These are phyloP conservation scores for Moniliophthora roreri DNA, from an alignment of 1,284 basidiomycete genomes.

Conservation along the genomic window DNA sequence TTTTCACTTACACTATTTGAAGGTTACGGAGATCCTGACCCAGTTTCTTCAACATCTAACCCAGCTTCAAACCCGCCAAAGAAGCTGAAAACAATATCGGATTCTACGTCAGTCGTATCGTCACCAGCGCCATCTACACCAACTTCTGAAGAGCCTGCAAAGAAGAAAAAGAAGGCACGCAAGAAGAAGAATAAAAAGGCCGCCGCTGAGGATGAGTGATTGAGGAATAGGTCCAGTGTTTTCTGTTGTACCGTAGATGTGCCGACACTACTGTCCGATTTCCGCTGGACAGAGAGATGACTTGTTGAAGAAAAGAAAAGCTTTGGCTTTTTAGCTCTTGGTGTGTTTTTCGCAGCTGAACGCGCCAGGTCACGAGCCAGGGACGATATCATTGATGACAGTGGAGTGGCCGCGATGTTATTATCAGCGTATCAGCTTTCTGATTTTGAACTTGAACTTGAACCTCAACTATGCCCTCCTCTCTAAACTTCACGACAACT, in stretches of 20 bases:
- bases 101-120: not conserved
- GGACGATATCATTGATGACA: too few species aligned
- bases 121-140: not conserved
- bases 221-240: not conserved
- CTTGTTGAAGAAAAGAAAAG: too few species aligned
- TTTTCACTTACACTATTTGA: not conserved
- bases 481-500: constrained; percentile 31
- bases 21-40: constrained; percentile 7
- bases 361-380: too few species aligned
- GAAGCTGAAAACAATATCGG: constrained; percentile 4
- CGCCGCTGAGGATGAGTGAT: not conserved
- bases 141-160: constrained; percentile 19
- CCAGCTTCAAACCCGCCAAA: constrained; percentile 4
- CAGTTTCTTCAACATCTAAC: not conserved
- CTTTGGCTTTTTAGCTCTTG: too few species aligned
- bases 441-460: not conserved
- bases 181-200: constrained; percentile 13
- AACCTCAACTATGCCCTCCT: constrained; percentile 23
- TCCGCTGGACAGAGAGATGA: too few species aligned
- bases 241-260: not conserved
- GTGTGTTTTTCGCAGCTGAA: too few species aligned
- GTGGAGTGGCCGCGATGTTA: not conserved
- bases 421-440: not conserved
- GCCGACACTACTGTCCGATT: too few species aligned
- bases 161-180: constrained; percentile 25